Conservation (phyloP, 495 filamentous ascomycete species). For the Xylaria longipes region DNA sequence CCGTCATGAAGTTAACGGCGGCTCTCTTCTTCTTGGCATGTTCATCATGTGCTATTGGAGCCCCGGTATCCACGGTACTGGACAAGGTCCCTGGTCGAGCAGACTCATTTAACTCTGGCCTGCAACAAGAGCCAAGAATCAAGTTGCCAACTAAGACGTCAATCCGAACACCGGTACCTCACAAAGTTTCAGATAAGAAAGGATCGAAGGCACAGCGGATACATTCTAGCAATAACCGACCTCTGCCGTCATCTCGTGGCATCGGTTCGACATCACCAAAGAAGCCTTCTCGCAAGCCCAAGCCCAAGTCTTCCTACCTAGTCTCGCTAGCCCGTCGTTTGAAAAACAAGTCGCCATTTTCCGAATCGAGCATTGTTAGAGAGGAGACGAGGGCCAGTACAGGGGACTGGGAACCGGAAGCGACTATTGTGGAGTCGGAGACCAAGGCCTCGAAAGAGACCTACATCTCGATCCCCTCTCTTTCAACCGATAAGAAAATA, state of each 20-base stretch:
- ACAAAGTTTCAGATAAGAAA: not conserved
- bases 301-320: conserved; percentile 23
- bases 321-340: conserved; percentile 29
- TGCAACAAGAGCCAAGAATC: conserved; percentile 17
- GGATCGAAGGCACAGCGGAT: not conserved
- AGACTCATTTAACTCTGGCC: not conserved
- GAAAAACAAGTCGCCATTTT: conserved; percentile 36
- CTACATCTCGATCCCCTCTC: conserved; percentile 33
- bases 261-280: not conserved
- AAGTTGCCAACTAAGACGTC: not conserved
- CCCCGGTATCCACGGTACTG: conserved; percentile 26
- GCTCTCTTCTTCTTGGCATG: conserved; percentile 28
- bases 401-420: conserved; percentile 33
- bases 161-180: not conserved
- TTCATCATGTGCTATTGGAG: conserved; percentile 30
- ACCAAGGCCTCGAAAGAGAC: conserved; percentile 35
- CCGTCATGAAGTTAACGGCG: conserved; percentile 33
- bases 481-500: conserved; percentile 33
- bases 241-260: not conserved
- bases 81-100: conserved; percentile 26
- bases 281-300: conserved; percentile 4
- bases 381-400: conserved; percentile 37
- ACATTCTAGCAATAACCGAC: not conserved
- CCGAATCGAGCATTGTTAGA: conserved; percentile 39
- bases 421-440: conserved; percentile 39